Base-by-base conservation (phyloP, 202 grass and related monocot genomes). In the Brachypodium distachyon region DNA sequence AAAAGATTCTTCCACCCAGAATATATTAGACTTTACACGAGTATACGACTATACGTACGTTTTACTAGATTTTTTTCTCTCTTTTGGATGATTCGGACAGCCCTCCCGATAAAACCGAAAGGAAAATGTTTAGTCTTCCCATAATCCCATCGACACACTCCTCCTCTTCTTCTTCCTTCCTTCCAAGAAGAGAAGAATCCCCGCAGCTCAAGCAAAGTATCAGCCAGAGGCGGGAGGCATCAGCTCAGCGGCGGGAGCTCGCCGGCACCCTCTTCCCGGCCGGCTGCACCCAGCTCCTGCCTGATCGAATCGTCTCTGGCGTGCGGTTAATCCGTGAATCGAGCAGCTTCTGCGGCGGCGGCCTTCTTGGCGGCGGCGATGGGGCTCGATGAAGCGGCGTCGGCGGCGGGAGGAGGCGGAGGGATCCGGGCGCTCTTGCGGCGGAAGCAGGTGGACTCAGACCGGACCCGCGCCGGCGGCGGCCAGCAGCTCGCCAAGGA, bases 361-460 rank as follows among this genome's bases (percentile, higher is more conserved):
- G 43, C 61, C 1, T 10, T 12, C 1, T 16, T 21, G 10, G 36
- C 6, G 31, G 19, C 61, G 62, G 22, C 38, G 78, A 61, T 76
- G 61, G 71, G 73, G 18, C 13, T 51, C 63, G 81, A 70, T 27
- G 74, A 51, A n/a, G 37, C 58, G 48, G 60, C 56, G 32, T 29
- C 29, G 28, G 56, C 29, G 28, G 55, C 37, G 49, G 61, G 59
- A 21, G 60, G 65, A 64, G 57, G 91, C 40, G 58, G 77, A 50
- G 67, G 54, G 46, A 64, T 90, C 17, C 61, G 85, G 60, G 71
- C 56, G 51, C 84, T 98, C 80, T 51, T 92, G 82, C 86, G 95
- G 78, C 82, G 95, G 81, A 98, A 98, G 69, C 95, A 98, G 85
- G 95, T 98, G 31, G 95, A 98, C 74, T 94, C 95, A 6, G 80